Base-by-base conservation (phyloP, 2,329 filamentous ascomycete species). In the Plenodomus lindquistii region DNA sequence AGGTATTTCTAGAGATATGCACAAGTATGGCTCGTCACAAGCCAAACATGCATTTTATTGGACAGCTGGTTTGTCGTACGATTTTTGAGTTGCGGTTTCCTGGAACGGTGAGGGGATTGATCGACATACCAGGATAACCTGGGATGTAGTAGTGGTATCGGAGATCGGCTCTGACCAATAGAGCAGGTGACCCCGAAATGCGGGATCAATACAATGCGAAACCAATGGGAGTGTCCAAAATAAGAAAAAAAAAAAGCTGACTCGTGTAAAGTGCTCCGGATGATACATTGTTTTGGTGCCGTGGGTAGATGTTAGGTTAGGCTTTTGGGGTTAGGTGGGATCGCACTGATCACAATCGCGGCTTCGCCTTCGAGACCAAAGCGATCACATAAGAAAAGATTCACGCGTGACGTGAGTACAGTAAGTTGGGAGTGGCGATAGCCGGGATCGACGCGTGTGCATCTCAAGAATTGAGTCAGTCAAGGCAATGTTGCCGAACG, bases 81-180 rank as follows among this genome's bases (percentile, higher is more conserved):
- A 48, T 50, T 17, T 34, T 37, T 47, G 39, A 37, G 40, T 44
- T 37, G 18, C 42, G 35, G 50, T 40, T 55, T 48, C 50, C 57
- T 50, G 54, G 35, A 27, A 42, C 29, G 31, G 42, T 45, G 45
- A 48, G 48, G 48, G 42, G 45, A 44, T 41, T 29, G 49, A 52
- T 52, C 49, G 45, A 31, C 45, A 41, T 22, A 37, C 49, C 44
- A 42, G 49, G 49, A 39, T 29, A 45, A 31, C 31, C 34, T 27
- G 19, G 49, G 40, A 48, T 21, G 42, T 27, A 45, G 45, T 18
- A 31, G 6, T 31, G 11, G 11, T 8, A 31, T 8, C 27, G 27
- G 11, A 15, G 27, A 31, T 31, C 27, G 27, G 27, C 27, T 31
- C 2, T 31, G 31, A 46, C 18, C 20, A 40, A 35, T 20, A 40